Base-by-base conservation (phyloP, 1,284 basidiomycete species). In the Sporisorium sorghi region DNA sequence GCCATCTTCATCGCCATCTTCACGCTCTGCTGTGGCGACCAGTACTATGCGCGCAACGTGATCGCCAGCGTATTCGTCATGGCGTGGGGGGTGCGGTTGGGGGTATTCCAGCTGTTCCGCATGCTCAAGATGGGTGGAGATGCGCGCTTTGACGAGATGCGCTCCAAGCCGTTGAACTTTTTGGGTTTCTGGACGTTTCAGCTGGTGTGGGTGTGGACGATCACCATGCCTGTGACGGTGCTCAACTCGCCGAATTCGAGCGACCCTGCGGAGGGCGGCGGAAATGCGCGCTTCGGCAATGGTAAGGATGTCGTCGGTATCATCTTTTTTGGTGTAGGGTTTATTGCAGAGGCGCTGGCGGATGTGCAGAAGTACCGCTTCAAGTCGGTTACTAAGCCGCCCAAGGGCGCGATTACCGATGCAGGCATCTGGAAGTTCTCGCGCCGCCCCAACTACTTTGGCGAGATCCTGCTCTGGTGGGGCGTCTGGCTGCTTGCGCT, bases 371-470 rank as follows among this genome's bases (percentile, higher is more conserved):
- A 92, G 69, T 78, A 78, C 60, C 58, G 73, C 19, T 78, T 72
- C 63, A 79, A 81, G 60, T 71, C 58, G 44, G 62, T 73, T 46
- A 69, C 58, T 32, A 68, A 70, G 55, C 70, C 69, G 4, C 73
- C 74, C 10, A 65, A 68, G 62, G 79, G 79, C 15, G 78, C 77
- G 32, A 81, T 81, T 53, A 78, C 69, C 10, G 79, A 81, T 44
- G 57, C 62, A 3, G 73, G 76, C 15, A 44, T 76, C 3, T 80
- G 77, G 78, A 52, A 58, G 50, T 78, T 46, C 56, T 65, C 80
- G 58, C 53, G 81, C 23, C 89, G 92, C 71, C 91, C 91, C 28
- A 89, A 90, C 9, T 92, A 91, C 82, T 91, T 91, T 79, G 90
- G 91, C 80, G 91, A 92, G 88, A 90, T 80, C 81, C 88, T 86